Evolutionary conservation across 345 rosid species (phyloP).

Genomic region (Acer campestre): DNA sequence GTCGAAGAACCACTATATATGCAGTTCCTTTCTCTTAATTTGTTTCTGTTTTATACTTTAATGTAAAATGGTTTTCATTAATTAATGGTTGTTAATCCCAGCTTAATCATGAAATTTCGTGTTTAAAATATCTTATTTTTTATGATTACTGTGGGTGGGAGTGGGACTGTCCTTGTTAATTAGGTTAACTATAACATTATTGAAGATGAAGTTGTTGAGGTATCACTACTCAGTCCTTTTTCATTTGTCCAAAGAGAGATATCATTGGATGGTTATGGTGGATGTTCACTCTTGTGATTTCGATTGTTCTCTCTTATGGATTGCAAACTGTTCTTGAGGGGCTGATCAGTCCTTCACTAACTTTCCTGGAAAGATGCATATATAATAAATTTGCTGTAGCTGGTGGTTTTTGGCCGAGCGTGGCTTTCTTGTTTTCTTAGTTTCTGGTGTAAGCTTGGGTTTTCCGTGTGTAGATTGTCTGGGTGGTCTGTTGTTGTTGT

Average conservation of each 20-base stretch:
- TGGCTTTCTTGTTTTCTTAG: no score
- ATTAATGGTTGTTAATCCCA: neutral
- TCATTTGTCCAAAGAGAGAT: constrained; percentile 9
- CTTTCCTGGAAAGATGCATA: neutral
- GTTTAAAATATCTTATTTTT: neutral
- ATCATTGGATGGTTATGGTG: constrained; percentile 5
- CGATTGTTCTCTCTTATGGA: constrained; percentile 13
- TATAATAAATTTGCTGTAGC: no score
- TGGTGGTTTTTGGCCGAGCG: no score
- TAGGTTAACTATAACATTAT: constrained; percentile 42
- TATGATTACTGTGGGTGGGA: constrained; percentile 24
- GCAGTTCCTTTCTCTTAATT: neutral
- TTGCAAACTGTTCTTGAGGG: neutral
- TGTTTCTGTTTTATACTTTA: neutral
- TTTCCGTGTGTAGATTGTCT: no score
- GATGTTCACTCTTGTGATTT: neutral
- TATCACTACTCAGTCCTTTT: constrained; percentile 17
- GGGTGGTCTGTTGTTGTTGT: no score
- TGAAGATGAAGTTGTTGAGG: constrained; percentile 34
- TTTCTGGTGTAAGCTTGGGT: no score
- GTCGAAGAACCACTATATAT: neutral
- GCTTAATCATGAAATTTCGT: constrained; percentile 11
- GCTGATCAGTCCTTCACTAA: neutral
- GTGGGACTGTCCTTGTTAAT: constrained; percentile 25
- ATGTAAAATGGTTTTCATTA: neutral